Conservation (phyloP, 2,329 filamentous ascomycete species). For the Fusarium liriodendri region DNA sequence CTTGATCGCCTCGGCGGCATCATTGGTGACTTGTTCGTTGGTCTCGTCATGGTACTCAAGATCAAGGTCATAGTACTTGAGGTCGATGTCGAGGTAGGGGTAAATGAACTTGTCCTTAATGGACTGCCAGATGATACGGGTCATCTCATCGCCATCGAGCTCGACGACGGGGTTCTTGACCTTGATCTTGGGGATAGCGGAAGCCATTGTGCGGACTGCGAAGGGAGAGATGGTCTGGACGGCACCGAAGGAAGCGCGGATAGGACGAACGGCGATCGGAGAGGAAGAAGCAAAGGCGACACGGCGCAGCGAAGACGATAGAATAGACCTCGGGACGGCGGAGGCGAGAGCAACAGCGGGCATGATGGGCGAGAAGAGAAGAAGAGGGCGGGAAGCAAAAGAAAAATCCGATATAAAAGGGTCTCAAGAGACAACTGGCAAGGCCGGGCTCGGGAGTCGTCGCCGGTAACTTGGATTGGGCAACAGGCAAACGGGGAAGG, state of each 20-base stretch:
- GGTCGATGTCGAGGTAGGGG: slow-evolving; percentile 95
- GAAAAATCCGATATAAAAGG: slow-evolving; percentile 39
- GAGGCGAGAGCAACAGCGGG: slow-evolving; percentile 44
- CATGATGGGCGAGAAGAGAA: slow-evolving; percentile 43
- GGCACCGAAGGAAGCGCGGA: slow-evolving; percentile 60
- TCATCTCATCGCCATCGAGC: slow-evolving; percentile 97
- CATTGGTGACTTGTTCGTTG: slow-evolving; percentile 93
- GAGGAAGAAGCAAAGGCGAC: slow-evolving; percentile 40
- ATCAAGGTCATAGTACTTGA: slow-evolving; percentile 98
- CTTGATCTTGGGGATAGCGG: slow-evolving; percentile 84
- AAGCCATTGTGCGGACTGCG: slow-evolving; percentile 72
- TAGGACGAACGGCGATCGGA: slow-evolving; percentile 45
- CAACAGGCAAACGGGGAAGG: slow-evolving; percentile 26
- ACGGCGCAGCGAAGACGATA: slow-evolving; percentile 46
- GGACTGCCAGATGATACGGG: slow-evolving; percentile 97
- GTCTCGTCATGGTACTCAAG: slow-evolving; percentile 96
- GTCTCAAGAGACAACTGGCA: slow-evolving; percentile 24
- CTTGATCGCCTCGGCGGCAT: slow-evolving; percentile 97
- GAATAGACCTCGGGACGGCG: slow-evolving; percentile 46
- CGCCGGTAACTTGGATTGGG: slow-evolving; percentile 27
- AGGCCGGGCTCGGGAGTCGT: slow-evolving; percentile 38
- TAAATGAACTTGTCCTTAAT: slow-evolving; percentile 99
- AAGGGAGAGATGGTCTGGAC: slow-evolving; percentile 64
- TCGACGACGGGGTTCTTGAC: slow-evolving; percentile 99
- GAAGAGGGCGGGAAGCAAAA: slow-evolving; percentile 39